Base-by-base conservation (phyloP, 768 basidiomycete genomes). In the Tulasnella calospora region DNA sequence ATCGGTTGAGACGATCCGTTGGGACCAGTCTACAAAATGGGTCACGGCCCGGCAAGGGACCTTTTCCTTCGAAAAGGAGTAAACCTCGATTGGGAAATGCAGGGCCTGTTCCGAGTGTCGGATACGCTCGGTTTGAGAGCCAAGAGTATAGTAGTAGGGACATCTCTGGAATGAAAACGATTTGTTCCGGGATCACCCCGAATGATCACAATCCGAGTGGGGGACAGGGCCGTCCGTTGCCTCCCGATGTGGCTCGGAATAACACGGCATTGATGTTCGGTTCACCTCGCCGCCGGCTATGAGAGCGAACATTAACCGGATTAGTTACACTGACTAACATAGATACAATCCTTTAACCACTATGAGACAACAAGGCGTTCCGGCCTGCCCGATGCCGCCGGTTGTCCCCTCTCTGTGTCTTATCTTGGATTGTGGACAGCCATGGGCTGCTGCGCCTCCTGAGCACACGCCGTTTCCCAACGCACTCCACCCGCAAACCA, bases 111-210 rank as follows among this genome's bases (percentile, higher is more conserved):
- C 61, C 61, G 61, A 67, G 61, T 35, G 30, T 27, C 27, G 61
- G 61, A 67, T 67, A 9, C 51, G 51, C 23, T 44, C 44, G 44
- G 44, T 44, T 44, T 44, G 44, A 10, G 41, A 23, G 47, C 47
- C 47, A 51, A 51, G 47, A 51, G 47, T 23, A 6, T 5, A 51
- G n/a, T 9, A 15, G 6, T 15, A 44, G 44, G 51, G 51, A n/a
- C 51, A 51, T 51, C 21, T n/a, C 46, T 46, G 46, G 15, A 46
- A 46, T 46, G 12, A 46, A 46, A 3, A 19, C 5, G 3, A 13
- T 27, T 27, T 35, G 61, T 67, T 67, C 61, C 61, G 61, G 61
- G 61, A 67, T 67, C 61, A 67, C 61, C 61, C 61, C 33, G 61
- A 67, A 30, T 35, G 35, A 30, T 67, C 30, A 67, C 61, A 67